Evolutionary conservation across 306 rosid species (phyloP).

Genomic region (Geum urbanum): DNA sequence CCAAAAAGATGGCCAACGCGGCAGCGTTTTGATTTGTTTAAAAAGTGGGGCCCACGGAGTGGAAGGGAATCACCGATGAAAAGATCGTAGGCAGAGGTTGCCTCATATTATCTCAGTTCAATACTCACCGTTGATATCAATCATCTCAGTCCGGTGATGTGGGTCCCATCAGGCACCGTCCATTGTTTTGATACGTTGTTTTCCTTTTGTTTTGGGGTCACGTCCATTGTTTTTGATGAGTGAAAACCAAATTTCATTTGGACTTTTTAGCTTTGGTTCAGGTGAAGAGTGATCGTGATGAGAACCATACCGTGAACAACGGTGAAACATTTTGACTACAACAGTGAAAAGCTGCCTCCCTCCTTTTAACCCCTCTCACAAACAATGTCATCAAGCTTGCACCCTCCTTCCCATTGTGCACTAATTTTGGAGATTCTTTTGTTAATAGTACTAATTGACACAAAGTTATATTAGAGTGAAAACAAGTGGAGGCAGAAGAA

Average conservation of each 20-base stretch:
- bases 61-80: neutral
- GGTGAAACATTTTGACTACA: constrained; percentile 22
- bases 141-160: neutral
- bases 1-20: constrained; percentile 37
- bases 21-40: constrained; percentile 23
- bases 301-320: constrained; percentile 18
- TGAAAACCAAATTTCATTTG: neutral
- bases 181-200: constrained; percentile 28
- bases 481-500: constrained; percentile 12
- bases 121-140: constrained; percentile 34
- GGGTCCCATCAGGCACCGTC: constrained; percentile 53
- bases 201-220: constrained; percentile 29
- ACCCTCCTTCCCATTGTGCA: neutral
- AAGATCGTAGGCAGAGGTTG: too few relatives aligned
- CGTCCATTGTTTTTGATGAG: constrained; percentile 16
- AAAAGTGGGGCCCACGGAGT: constrained; percentile 30
- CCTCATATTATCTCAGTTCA: constrained; percentile 18
- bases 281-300: neutral
- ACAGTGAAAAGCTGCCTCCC: constrained; percentile 15
- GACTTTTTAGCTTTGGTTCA: constrained; percentile 1
- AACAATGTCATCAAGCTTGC: neutral
- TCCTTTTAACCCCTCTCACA: neutral
- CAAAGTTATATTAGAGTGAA: neutral
- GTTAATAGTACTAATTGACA: neutral
- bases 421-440: neutral